Base-by-base conservation (phyloP, 2,329 filamentous ascomycete species). In the Dactylellina drechsleri region DNA sequence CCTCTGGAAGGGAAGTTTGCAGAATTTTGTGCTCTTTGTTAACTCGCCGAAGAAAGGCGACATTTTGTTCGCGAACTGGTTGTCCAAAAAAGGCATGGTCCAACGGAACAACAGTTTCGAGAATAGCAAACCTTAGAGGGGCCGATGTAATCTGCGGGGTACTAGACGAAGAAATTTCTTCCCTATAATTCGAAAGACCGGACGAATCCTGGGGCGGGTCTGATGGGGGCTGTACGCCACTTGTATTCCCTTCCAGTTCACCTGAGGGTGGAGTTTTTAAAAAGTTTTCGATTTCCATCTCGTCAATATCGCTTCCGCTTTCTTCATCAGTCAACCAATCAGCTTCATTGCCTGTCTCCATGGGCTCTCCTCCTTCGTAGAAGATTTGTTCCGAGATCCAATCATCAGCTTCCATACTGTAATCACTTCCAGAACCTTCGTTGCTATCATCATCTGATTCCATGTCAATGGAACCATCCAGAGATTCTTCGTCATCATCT, bases 21-120 rank as follows among this genome's bases (percentile, higher is more conserved):
- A 89, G 82, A n/a, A 89, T 88, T 61, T 84, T 83, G 79, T 88
- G 86, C 78, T 89, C 87, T 78, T 87, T 87, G 15, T 81, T 81
- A 18, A 87, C 84, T 47, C 86, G 84, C 65, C 86, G 86, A 76
- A 85, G 78, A 20, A 79, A 77, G 12, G 66, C 47, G 0, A 80
- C 77, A 8, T 82, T 76, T 4, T 80, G 70, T 49, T 76, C 68
- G 28, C 60, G 64, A 13, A 52, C 41, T n/a, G 57, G 57, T 18
- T 65, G 77, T n/a, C 53, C 66, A 45, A 79, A 66, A 64, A 81
- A 86, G 41, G 82, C 82, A 72, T 87, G 83, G 54, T 84, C 81
- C 1, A 78, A 40, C 15, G 85, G 84, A 23, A 83, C 81, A 1
- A 78, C 45, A 3, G 82, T 77, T 43, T 87, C 84, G 2, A 86